A percentile compares a stretch with the other conserved stretches of the same genome.
Conservation (phyloP, 495 filamentous ascomycete genomes). For the Lentithecium fluviatile region DNA sequence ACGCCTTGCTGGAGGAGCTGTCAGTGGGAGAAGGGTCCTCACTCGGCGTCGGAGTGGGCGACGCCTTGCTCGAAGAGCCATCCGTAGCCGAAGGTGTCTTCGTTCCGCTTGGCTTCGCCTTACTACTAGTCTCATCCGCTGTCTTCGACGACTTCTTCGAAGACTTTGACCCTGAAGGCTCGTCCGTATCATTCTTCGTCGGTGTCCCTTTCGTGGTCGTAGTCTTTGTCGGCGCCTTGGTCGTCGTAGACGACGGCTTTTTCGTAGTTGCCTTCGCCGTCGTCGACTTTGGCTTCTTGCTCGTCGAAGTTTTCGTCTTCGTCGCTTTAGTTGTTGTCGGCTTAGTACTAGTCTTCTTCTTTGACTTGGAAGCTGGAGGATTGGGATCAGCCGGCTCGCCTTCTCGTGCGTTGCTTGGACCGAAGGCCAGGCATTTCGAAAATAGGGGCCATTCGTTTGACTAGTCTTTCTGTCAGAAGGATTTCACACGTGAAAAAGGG, state of each 20-base stretch:
- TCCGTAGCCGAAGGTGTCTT: neutral
- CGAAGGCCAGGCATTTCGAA: constrained; percentile 23
- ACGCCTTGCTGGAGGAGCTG: neutral
- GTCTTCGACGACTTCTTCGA: neutral
- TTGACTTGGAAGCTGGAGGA: constrained; percentile 11
- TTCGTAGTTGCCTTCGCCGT: neutral
- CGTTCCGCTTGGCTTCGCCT: neutral
- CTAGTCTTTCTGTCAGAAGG: neutral
- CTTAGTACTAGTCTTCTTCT: constrained; percentile 10
- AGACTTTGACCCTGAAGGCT: neutral
- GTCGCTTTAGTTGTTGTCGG: constrained; percentile 1
- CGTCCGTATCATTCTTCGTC: too few relatives aligned
- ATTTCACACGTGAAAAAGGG: neutral
- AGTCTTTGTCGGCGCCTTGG: neutral
- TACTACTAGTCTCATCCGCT: neutral
- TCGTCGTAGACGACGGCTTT: neutral
- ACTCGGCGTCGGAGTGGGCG: neutral
- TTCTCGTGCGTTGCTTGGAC: constrained; percentile 6
- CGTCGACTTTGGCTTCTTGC: constrained; percentile 5
- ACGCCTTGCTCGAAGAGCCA: neutral
- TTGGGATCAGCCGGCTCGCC: constrained; percentile 4
- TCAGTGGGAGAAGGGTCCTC: too few relatives aligned
- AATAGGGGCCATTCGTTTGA: constrained; percentile 21
- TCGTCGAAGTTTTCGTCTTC: constrained; percentile 7
- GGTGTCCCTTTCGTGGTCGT: neutral